phyloP scores from a whole-genome alignment of 768 basidiomycete genomes.

The Boletus sp. region DNA sequence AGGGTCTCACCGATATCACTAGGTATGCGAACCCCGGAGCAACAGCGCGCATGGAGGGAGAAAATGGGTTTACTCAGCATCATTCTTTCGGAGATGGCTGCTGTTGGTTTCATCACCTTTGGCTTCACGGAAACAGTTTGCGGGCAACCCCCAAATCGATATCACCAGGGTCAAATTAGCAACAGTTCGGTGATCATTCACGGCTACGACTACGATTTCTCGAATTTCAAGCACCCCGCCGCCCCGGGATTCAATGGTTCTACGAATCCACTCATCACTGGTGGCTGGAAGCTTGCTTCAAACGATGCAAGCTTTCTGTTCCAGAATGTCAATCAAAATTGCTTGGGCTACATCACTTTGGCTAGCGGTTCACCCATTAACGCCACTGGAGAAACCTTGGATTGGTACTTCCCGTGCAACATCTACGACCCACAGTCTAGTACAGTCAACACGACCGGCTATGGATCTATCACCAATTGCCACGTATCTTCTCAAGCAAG shows the following conservation, averaged over 20 bases:
- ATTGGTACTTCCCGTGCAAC: constrained; percentile 99
- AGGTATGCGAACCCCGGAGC: constrained; percentile 90
- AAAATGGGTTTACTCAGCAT: constrained; percentile 91
- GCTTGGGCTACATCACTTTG: constrained; percentile 72
- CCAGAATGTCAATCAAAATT: constrained; percentile 87
- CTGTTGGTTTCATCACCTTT: constrained; percentile 96
- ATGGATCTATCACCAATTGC: constrained; percentile 65
- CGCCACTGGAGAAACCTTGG: constrained; percentile 55
- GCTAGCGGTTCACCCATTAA: constrained; percentile 70
- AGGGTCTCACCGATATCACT: constrained; percentile 11
- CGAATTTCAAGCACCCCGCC: constrained; percentile 79
- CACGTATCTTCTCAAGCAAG: constrained; percentile 62
- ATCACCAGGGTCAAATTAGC: constrained; percentile 74
- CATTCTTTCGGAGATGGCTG: constrained; percentile 82
- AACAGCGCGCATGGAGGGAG: constrained; percentile 96
- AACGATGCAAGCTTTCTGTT: constrained; percentile 95
- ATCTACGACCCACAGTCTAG: constrained; percentile 71
- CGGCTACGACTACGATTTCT: constrained; percentile 91
- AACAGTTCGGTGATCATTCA: constrained; percentile 88
- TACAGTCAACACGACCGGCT: constrained; percentile 65
- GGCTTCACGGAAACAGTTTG: constrained; percentile 96
- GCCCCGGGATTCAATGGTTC: constrained; percentile 70
- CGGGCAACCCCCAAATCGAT: constrained; percentile 81
- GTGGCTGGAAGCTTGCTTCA: constrained; percentile 74
- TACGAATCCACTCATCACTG: constrained; percentile 80